These are phyloP conservation scores for Leavenworthia alabamica DNA, from an alignment of 345 rosid genomes.

Conservation along the genomic window DNA sequence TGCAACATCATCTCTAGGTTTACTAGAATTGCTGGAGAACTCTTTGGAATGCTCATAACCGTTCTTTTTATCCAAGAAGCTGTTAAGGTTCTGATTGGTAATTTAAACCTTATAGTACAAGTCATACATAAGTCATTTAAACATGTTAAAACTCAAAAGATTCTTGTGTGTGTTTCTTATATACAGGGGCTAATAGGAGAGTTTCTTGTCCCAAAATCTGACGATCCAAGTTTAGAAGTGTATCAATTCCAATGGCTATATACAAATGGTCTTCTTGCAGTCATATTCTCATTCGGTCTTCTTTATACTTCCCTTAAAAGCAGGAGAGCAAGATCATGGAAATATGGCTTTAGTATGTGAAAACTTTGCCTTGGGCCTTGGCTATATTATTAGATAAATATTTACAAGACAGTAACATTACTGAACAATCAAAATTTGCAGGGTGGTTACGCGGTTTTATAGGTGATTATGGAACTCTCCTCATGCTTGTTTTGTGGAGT, in stretches of 20 bases:
- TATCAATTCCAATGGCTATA: slow-evolving; percentile 62
- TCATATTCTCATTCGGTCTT: slow-evolving; percentile 64
- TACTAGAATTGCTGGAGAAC: slow-evolving; percentile 82
- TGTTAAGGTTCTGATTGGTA: slow-evolving; percentile 44
- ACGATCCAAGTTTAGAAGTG: slow-evolving; percentile 38
- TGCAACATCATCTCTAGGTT: slow-evolving; percentile 60
- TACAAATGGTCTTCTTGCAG: slow-evolving; percentile 58
- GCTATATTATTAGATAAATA: neutral
- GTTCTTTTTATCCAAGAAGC: slow-evolving; percentile 86
- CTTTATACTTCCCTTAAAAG: slow-evolving; percentile 57
- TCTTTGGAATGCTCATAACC: slow-evolving; percentile 74
- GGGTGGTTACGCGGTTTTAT: slow-evolving; percentile 61
- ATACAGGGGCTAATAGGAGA: slow-evolving; percentile 60
- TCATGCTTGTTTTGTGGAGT: slow-evolving; percentile 76
- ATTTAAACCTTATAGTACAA: neutral
- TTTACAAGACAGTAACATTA: neutral
- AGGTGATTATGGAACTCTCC: slow-evolving; percentile 81
- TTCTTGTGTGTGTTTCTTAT: slow-evolving; percentile 1
- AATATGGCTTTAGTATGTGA: slow-evolving; percentile 59
- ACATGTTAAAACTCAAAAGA: neutral
- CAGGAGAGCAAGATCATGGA: slow-evolving; percentile 74
- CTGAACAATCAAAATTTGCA: slow-evolving; percentile 21
- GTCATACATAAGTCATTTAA: neutral
- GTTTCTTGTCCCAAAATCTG: slow-evolving; percentile 44
- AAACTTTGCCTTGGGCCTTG: neutral